Evolutionary conservation across 2,329 filamentous ascomycete species (phyloP).

Genomic region (Scopulariopsis brevicaulis): DNA sequence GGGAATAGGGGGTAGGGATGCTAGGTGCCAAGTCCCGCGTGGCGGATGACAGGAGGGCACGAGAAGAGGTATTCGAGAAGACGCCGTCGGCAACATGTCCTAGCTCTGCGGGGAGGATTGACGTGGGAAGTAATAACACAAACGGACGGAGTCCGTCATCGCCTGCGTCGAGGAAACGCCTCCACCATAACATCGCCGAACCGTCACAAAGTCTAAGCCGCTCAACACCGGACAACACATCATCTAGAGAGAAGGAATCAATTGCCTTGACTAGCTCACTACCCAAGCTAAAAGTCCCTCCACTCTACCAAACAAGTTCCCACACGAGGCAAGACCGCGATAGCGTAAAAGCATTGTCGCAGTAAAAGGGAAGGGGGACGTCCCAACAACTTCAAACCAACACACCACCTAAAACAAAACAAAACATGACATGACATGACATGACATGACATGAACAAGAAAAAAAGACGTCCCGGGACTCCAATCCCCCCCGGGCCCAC

Average conservation of each 20-base stretch:
- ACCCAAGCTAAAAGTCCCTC: not conserved
- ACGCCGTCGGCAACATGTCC: too few species aligned
- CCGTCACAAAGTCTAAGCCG: too few species aligned
- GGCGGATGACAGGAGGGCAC: too few species aligned
- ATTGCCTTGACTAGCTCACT: not conserved
- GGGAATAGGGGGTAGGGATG: too few species aligned
- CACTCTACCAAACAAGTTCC: slow-evolving; percentile 15
- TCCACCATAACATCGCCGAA: too few species aligned
- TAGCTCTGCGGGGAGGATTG: too few species aligned
- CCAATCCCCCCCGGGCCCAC: not conserved
- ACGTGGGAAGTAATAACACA: too few species aligned
- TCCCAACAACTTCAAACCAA: not conserved
- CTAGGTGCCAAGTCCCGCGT: too few species aligned
- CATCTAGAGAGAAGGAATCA: not conserved
- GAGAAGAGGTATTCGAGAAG: too few species aligned
- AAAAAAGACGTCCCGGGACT: not conserved
- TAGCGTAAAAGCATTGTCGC: slow-evolving; percentile 45
- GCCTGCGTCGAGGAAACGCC: too few species aligned
- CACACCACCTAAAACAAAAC: not conserved
- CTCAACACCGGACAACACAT: not conserved
- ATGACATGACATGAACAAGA: not conserved
- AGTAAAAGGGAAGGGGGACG: slow-evolving; percentile 8
- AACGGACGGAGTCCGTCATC: too few species aligned
- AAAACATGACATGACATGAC: too few species aligned
- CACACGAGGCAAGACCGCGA: slow-evolving; percentile 37